Conservation (phyloP, 306 rosid genomes). For the Lablab purpureus region DNA sequence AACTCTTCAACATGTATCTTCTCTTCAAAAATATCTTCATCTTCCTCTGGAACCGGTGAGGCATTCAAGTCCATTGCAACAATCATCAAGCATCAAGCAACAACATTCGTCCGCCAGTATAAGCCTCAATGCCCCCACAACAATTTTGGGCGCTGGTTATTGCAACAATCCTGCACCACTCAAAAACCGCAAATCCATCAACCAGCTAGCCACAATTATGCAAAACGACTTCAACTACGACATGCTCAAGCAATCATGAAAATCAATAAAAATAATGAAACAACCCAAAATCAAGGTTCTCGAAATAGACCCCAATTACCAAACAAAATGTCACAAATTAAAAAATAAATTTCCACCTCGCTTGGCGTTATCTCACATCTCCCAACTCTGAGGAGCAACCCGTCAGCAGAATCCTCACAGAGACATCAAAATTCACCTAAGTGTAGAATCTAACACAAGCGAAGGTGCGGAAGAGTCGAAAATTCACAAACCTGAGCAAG, state of each 20-base stretch:
- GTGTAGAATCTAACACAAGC: slow-evolving; percentile 34
- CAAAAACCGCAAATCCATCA: slow-evolving; percentile 38
- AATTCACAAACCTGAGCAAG: slow-evolving; percentile 55
- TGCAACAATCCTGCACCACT: slow-evolving; percentile 49
- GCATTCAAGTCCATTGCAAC: slow-evolving; percentile 99
- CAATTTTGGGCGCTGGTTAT: slow-evolving; percentile 24
- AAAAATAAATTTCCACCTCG: neutral
- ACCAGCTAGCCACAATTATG: neutral
- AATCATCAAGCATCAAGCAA: slow-evolving; percentile 76
- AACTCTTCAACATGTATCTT: slow-evolving; percentile 57
- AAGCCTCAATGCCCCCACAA: slow-evolving; percentile 31
- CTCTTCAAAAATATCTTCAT: slow-evolving; percentile 78
- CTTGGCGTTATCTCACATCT: slow-evolving; percentile 10
- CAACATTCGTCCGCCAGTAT: slow-evolving; percentile 60
- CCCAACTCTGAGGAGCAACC: slow-evolving; percentile 35
- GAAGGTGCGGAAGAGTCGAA: slow-evolving; percentile 22
- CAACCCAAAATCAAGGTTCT: slow-evolving; percentile 9
- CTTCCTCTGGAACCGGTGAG: slow-evolving; percentile 95
- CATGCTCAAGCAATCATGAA: slow-evolving; percentile 20
- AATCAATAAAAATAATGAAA: neutral
- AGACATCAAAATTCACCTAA: neutral
- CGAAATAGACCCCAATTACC: neutral
- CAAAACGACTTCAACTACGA: slow-evolving; percentile 19
- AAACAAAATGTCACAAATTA: slow-evolving; percentile 21
- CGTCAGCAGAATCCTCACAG: slow-evolving; percentile 32